phyloP scores from a whole-genome alignment of 2,329 filamentous ascomycete species.

The Didymella exigua region DNA sequence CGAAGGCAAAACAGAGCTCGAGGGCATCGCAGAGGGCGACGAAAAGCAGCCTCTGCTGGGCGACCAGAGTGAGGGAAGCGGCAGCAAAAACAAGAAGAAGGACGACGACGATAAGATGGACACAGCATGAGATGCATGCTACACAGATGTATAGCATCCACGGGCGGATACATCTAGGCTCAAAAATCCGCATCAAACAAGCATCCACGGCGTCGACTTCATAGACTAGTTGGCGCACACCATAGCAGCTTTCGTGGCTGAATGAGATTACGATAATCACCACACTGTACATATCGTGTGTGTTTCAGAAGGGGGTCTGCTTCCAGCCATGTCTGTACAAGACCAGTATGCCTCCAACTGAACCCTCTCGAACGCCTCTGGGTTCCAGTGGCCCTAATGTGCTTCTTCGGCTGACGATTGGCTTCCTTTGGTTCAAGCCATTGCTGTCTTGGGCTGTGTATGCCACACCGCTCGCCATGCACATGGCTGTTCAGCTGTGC shows the following conservation, averaged over 20 bases:
- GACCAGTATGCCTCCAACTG: no score
- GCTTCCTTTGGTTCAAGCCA: no score
- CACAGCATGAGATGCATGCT: slow-evolving; percentile 67
- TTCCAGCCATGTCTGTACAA: not conserved
- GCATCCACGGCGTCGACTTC: slow-evolving; percentile 37
- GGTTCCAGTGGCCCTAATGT: no score
- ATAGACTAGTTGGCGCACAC: slow-evolving; percentile 30
- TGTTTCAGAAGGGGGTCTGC: not conserved
- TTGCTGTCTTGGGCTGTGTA: no score
- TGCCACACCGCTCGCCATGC: not conserved
- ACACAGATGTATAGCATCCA: not conserved
- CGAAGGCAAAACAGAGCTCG: slow-evolving; percentile 75
- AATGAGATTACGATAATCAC: slow-evolving; percentile 23
- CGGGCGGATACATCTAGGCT: slow-evolving; percentile 4
- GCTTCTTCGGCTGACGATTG: no score
- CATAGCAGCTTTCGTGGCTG: slow-evolving; percentile 22
- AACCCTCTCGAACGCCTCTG: no score
- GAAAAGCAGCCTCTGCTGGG: slow-evolving; percentile 66
- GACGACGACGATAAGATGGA: slow-evolving; percentile 82
- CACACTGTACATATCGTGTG: not conserved
- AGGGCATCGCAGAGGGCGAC: slow-evolving; percentile 76
- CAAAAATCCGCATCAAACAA: slow-evolving; percentile 17
- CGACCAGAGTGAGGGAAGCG: slow-evolving; percentile 68
- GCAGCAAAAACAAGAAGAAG: slow-evolving; percentile 59
- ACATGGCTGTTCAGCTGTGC: not conserved